Evolutionary conservation across 2,329 filamentous ascomycete species (phyloP).

Genomic region (Allantophomopsis cytisporea): DNA sequence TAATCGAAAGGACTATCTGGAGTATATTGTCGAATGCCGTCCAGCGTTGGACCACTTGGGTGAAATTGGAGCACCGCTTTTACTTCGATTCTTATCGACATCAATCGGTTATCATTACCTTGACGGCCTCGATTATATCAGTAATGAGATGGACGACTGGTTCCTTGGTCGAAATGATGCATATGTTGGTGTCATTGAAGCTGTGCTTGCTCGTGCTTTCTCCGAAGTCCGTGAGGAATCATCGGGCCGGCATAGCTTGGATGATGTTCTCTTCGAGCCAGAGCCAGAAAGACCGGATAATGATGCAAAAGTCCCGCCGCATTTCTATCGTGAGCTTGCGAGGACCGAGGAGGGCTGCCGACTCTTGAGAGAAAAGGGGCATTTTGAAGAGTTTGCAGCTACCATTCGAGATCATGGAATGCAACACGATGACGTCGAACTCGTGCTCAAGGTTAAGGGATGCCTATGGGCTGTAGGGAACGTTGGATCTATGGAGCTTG

Average conservation of each 20-base stretch:
- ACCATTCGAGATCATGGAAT: constrained; percentile 82
- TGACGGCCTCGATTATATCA: constrained; percentile 94
- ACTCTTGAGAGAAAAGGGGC: constrained; percentile 80
- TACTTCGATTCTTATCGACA: constrained; percentile 86
- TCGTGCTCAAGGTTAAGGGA: constrained; percentile 87
- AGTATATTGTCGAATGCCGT: constrained; percentile 93
- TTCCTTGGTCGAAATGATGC: constrained; percentile 91
- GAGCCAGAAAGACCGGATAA: constrained; percentile 28
- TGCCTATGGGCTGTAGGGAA: constrained; percentile 97
- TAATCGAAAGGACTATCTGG: constrained; percentile 78
- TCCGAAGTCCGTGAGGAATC: constrained; percentile 28
- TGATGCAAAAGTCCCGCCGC: constrained; percentile 59
- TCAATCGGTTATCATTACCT: constrained; percentile 97
- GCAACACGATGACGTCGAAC: constrained; percentile 72
- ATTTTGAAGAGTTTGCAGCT: constrained; percentile 84
- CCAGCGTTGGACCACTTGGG: constrained; percentile 90
- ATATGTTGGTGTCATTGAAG: constrained; percentile 91
- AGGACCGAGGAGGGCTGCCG: constrained; percentile 87
- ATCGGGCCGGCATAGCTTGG: constrained; percentile 17
- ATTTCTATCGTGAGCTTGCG: constrained; percentile 93
- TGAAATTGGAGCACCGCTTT: constrained; percentile 86
- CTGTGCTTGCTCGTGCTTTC: constrained; percentile 82
- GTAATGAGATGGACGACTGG: constrained; percentile 99
- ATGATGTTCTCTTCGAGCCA: constrained; percentile 22
- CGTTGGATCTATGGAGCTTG: constrained; percentile 94